These are phyloP conservation scores for Mycogone perniciosa DNA, from an alignment of 2,329 filamentous ascomycete species.

Conservation along the genomic window DNA sequence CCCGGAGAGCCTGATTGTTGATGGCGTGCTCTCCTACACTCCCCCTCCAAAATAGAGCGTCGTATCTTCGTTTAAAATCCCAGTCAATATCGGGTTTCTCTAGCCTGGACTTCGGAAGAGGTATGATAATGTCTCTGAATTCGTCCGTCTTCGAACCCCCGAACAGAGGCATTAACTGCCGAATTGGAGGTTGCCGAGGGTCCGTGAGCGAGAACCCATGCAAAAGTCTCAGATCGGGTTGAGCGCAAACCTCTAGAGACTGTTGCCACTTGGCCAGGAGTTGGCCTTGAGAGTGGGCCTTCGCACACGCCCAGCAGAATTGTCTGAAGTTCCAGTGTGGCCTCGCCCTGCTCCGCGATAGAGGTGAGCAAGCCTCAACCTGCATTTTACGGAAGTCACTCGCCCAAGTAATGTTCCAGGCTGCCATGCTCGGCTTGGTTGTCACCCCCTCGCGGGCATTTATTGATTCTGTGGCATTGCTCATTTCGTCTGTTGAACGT, in stretches of 20 bases:
- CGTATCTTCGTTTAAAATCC: conserved; percentile 55
- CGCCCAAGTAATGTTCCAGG: conserved; percentile 9
- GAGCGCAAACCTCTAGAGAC: conserved; percentile 64
- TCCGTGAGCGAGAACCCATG: conserved; percentile 68
- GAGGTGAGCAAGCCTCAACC: conserved; percentile 52
- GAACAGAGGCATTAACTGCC: conserved; percentile 66
- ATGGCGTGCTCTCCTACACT: conserved; percentile 51
- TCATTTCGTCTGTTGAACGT: conserved; percentile 16
- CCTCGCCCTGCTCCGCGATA: conserved; percentile 52
- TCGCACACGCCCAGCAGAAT: conserved; percentile 58
- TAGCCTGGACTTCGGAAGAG: conserved; percentile 40
- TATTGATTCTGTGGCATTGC: not conserved
- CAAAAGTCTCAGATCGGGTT: conserved; percentile 67
- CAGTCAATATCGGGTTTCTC: conserved; percentile 38
- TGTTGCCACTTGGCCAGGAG: conserved; percentile 61
- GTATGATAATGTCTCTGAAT: conserved; percentile 73
- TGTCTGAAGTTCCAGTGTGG: conserved; percentile 57
- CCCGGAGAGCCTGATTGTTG: conserved; percentile 50
- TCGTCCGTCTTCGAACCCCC: conserved; percentile 65
- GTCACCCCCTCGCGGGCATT: not conserved
- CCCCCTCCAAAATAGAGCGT: conserved; percentile 70
- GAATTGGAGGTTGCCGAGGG: conserved; percentile 54
- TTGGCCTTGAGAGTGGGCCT: conserved; percentile 59
- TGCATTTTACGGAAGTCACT: conserved; percentile 36
- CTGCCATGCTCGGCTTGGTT: not conserved